Conservation (phyloP, 2,329 filamentous ascomycete species). For the Penicillium sp. region DNA sequence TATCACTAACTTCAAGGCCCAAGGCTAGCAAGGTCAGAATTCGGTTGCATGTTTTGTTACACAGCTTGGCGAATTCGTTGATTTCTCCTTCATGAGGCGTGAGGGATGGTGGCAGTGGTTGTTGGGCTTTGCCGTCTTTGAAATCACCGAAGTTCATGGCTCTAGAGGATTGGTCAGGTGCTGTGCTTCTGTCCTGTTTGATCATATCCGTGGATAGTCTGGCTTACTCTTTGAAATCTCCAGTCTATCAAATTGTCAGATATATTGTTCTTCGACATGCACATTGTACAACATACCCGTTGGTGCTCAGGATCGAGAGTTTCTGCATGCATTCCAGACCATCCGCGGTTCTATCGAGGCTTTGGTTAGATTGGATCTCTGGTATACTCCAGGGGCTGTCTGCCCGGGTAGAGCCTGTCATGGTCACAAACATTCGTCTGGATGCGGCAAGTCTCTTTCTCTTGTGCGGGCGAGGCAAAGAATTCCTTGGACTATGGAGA, state of each 20-base stretch:
- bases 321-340: slow-evolving; percentile 85
- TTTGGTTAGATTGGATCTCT: neutral
- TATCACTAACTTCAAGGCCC: slow-evolving; percentile 63
- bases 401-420: no score
- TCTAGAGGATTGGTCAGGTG: slow-evolving; percentile 48
- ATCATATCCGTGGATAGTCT: slow-evolving; percentile 18
- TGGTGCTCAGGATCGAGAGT: slow-evolving; percentile 83
- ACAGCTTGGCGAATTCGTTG: slow-evolving; percentile 67
- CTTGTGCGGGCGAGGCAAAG: slow-evolving; percentile 68
- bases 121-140: slow-evolving; percentile 65
- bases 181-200: neutral
- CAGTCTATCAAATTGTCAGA: slow-evolving; percentile 53
- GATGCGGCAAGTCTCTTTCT: slow-evolving; percentile 76
- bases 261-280: slow-evolving; percentile 14
- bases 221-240: slow-evolving; percentile 82
- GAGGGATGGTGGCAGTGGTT: slow-evolving; percentile 72
- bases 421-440: slow-evolving; percentile 54
- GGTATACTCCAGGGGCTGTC: neutral
- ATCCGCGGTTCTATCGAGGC: slow-evolving; percentile 71
- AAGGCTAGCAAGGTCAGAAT: slow-evolving; percentile 76
- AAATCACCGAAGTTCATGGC: slow-evolving; percentile 92
- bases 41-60: slow-evolving; percentile 70
- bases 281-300: slow-evolving; percentile 54
- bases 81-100: slow-evolving; percentile 61
- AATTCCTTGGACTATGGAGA: slow-evolving; percentile 65